Base-by-base conservation (phyloP, 106 monocot genomes). In the Cymbidium sinense region DNA sequence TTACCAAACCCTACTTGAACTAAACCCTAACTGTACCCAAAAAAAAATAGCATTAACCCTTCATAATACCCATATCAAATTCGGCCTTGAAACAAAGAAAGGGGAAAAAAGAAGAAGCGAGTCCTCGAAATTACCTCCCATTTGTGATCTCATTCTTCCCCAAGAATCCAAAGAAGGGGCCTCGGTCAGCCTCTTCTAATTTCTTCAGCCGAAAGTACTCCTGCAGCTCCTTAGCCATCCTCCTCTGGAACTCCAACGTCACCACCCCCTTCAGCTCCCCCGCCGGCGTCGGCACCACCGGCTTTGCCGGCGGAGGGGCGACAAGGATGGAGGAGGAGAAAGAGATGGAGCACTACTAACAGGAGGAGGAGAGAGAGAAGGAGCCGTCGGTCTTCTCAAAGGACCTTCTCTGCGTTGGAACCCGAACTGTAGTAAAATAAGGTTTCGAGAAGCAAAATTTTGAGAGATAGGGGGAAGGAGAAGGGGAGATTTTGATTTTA, bases 121-220 rank as follows among this genome's bases (percentile, higher is more conserved):
- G 13, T 29, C 0, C 18, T 33, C 6, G 33, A 69, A 78, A 23
- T 64, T 83, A 96, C 96, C 96, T 94, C 27, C 96, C 96, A 78
- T 98, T 98, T 27, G 93, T 2, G 73, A 94, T 92, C 77, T 98
- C 96, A 80, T 98, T 94, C 84, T 94, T 98, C 55, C 52, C 77
- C 35, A 86, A 15, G 82, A 94, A 98, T 12, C 96, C 94, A 82
- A 98, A 94, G 84, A 88, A 83, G 29, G 96, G 96, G 3, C 94
- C 94, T 79, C 88, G 94, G 44, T 80, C 73, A 8, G 85, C 85
- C 75, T 94, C 94, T 80, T 94, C 91, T 15, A 92, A 81, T 84
- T 92, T 98, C 86, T 94, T 98, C 93, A 87, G 85, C 86, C 81
- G 82, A 78, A 94, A 98, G 79, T 98, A 98, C 18, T 98, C 91